A percentile compares a stretch with the other conserved stretches of the same genome.
Conservation (phyloP, 2,329 filamentous ascomycete species). For the Xylaria hypoxylon region DNA sequence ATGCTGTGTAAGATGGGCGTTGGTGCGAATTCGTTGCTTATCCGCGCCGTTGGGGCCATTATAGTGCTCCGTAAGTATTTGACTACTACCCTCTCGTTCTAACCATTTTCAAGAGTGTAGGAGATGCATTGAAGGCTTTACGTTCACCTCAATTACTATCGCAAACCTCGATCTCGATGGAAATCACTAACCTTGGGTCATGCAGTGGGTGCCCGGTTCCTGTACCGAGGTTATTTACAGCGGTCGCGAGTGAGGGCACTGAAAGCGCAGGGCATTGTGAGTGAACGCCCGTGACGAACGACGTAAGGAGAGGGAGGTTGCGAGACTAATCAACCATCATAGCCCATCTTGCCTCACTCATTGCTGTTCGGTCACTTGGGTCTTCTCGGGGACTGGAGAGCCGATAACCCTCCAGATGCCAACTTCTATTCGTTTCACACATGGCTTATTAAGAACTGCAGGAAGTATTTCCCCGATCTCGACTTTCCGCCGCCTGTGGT, state of each 20-base stretch:
- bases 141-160: background rate
- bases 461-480: conserved; percentile 45
- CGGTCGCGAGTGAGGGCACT: conserved; percentile 41
- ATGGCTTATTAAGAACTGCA: conserved; percentile 45
- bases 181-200: background rate
- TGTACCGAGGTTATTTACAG: conserved; percentile 43
- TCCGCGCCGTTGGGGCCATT: conserved; percentile 40
- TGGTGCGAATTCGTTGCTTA: conserved; percentile 23
- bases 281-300: conserved; percentile 21
- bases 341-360: conserved; percentile 49
- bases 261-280: conserved; percentile 47
- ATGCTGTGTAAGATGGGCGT: conserved; percentile 28
- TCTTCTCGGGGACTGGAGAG: conserved; percentile 44
- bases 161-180: background rate
- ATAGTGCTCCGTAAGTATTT: conserved; percentile 27
- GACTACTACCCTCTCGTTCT: background rate
- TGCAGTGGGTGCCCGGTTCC: conserved; percentile 35
- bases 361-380: conserved; percentile 45
- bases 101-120: background rate
- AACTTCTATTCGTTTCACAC: conserved; percentile 45
- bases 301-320: background rate
- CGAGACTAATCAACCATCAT: conserved; percentile 33
- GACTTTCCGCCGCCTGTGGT: conserved; percentile 45
- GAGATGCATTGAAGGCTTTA: background rate
- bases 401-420: conserved; percentile 43